Evolutionary conservation across 495 filamentous ascomycete species (phyloP), one percentile per base, ranked within the genome.

Genomic region (Jackrogersella minutella): DNA sequence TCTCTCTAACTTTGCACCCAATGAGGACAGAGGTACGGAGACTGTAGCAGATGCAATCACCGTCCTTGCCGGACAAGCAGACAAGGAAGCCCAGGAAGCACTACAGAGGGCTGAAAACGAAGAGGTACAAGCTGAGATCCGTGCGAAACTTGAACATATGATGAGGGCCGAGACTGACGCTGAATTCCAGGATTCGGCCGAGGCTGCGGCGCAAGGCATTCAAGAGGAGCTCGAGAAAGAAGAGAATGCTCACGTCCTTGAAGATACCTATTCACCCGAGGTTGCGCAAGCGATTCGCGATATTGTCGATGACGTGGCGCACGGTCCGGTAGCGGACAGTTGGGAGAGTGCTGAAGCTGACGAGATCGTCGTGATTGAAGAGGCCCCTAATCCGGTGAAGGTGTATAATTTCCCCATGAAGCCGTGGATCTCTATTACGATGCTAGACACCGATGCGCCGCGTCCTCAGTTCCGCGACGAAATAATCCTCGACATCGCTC

Each of bases 341-440:
- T 93, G 90, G 91, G 91, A 94, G 77, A 94, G 89, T 63, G 89
- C 87, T 9, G 82, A 86, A 57, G 84, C 81, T 9, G 86, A 86
- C 28, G 92, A 94, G 73, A 91, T 90, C 44, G 85, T 86, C 34
- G 84, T 86, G 10, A 85, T 86, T 47, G 90, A 96, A 73, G 88
- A 88, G 58, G 77, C 81, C 11, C 78, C 85, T 33, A 82, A 85
- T 22, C 81, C 87, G 24, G 84, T 97, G 21, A 87, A 82, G 69
- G 93, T 98, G 41, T 91, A 93, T 79, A 94, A 96, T 72, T 97
- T 99, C 78, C 96, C 93, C 13, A 91, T 99, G 86, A 90, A 86
- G 73, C 94, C 96, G 8, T 99, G 96, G 82, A 92, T 94, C 47
- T 87, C 93, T 17, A 93, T 99, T 75, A 77, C 70, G 24, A 70